A percentile compares a stretch with the other conserved stretches of the same genome.
Conservation (phyloP, 1,284 basidiomycete species). For the Agroathelia rolfsii region DNA sequence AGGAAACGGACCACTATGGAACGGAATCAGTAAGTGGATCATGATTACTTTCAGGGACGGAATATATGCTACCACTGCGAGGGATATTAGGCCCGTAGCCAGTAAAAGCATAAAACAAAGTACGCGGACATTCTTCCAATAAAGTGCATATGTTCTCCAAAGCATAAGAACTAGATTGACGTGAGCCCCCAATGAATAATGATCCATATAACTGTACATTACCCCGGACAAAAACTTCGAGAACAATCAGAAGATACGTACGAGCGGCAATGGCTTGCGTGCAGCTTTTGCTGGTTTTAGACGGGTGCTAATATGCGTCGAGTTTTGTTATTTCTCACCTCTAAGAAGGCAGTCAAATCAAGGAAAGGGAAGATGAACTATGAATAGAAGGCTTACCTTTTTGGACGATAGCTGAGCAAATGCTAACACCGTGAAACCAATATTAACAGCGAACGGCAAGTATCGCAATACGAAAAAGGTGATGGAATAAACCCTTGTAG, state of each 20-base stretch:
- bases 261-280: too few relatives aligned
- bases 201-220: too few relatives aligned
- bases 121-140: slow-evolving; percentile 22
- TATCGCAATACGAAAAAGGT: slow-evolving; percentile 37
- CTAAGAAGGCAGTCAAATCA: too few relatives aligned
- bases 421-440: slow-evolving; percentile 20
- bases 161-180: slow-evolving; percentile 30
- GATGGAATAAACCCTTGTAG: slow-evolving; percentile 24
- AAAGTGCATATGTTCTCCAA: slow-evolving; percentile 31
- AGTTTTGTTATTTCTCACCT: too few relatives aligned
- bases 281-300: too few relatives aligned
- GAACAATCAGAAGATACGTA: too few relatives aligned
- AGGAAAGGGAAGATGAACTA: too few relatives aligned
- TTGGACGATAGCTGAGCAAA: slow-evolving; percentile 17
- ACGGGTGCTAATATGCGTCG: too few relatives aligned
- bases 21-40: slow-evolving; percentile 1
- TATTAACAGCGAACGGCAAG: slow-evolving; percentile 27
- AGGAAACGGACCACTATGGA: slow-evolving; percentile 25
- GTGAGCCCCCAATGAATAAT: too few relatives aligned
- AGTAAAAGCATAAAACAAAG: slow-evolving; percentile 20
- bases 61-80: slow-evolving; percentile 20
- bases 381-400: too few relatives aligned
- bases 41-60: slow-evolving; percentile 2
- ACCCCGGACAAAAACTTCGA: too few relatives aligned
- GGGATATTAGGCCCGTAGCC: slow-evolving; percentile 16